phyloP scores from a whole-genome alignment of 2,329 filamentous ascomycete species.

The Colletotrichum destructivum region DNA sequence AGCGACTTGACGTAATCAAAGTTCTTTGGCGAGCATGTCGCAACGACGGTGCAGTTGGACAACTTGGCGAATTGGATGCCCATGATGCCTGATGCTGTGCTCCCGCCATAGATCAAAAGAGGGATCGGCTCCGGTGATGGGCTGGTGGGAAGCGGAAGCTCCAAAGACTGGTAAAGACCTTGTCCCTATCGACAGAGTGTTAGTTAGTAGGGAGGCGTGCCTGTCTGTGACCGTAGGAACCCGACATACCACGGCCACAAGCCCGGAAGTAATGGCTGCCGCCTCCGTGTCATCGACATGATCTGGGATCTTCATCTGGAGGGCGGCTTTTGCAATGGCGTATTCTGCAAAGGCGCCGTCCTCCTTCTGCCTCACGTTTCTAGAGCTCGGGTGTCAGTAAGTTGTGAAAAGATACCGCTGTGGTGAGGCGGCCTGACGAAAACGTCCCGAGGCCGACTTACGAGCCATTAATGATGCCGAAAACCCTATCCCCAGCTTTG shows the following conservation, averaged over 20 bases:
- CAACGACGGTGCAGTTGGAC: slow-evolving; percentile 57
- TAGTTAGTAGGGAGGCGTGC: background rate
- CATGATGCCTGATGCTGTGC: slow-evolving; percentile 70
- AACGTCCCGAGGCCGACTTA: background rate
- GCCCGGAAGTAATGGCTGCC: background rate
- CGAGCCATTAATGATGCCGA: background rate
- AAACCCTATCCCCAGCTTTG: background rate
- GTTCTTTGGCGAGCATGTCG: slow-evolving; percentile 58
- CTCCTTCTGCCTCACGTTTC: background rate
- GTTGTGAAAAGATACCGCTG: too few relatives aligned
- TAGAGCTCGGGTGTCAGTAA: too few relatives aligned
- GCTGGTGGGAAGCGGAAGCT: slow-evolving; percentile 14
- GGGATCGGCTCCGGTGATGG: background rate
- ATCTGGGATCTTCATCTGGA: background rate
- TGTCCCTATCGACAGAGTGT: slow-evolving; percentile 53
- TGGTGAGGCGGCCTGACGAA: too few relatives aligned
- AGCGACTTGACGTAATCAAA: slow-evolving; percentile 56
- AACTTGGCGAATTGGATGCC: slow-evolving; percentile 61
- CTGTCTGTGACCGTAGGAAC: too few relatives aligned
- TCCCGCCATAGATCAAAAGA: slow-evolving; percentile 61
- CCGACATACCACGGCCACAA: background rate
- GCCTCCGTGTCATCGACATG: background rate
- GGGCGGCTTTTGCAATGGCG: background rate
- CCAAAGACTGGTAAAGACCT: slow-evolving; percentile 62
- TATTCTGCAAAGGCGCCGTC: background rate